These are phyloP conservation scores for Penicillium coprophilum DNA, from an alignment of 495 filamentous ascomycete genomes.

Conservation along the genomic window DNA sequence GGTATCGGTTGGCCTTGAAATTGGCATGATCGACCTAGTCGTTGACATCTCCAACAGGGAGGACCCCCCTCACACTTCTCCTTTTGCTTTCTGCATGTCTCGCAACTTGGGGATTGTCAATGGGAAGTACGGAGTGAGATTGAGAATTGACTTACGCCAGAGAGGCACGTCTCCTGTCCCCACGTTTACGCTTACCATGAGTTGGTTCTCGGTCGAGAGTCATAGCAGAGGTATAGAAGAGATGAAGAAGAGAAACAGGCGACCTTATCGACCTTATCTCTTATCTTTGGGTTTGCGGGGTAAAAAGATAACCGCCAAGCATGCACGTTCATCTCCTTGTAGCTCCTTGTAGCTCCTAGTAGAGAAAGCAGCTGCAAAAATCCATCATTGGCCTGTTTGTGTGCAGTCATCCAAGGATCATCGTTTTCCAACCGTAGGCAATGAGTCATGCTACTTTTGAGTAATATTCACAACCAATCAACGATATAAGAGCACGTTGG, in stretches of 20 bases:
- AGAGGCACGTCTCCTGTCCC: constrained; percentile 14
- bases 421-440: too few species aligned
- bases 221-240: neutral
- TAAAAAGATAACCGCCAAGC: too few species aligned
- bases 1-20: constrained; percentile 36
- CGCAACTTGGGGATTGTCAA: constrained; percentile 30
- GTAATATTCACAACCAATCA: too few species aligned
- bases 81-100: constrained; percentile 45
- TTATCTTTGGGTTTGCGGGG: neutral
- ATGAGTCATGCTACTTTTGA: too few species aligned
- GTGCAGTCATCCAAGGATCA: neutral
- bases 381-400: neutral
- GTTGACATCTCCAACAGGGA: constrained; percentile 45
- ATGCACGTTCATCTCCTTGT: too few species aligned
- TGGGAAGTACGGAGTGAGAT: neutral
- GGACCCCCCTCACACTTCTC: constrained; percentile 50
- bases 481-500: too few species aligned
- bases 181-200: constrained; percentile 17
- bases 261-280: neutral
- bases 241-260: neutral
- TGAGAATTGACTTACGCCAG: constrained; percentile 9
- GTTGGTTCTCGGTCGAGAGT: neutral
- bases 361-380: too few species aligned
- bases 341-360: too few species aligned
- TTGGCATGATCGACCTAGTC: constrained; percentile 43